Evolutionary conservation across 495 filamentous ascomycete genomes (phyloP), one percentile per base, ranked within the genome.

Genomic region (Annulohypoxylon moriforme): DNA sequence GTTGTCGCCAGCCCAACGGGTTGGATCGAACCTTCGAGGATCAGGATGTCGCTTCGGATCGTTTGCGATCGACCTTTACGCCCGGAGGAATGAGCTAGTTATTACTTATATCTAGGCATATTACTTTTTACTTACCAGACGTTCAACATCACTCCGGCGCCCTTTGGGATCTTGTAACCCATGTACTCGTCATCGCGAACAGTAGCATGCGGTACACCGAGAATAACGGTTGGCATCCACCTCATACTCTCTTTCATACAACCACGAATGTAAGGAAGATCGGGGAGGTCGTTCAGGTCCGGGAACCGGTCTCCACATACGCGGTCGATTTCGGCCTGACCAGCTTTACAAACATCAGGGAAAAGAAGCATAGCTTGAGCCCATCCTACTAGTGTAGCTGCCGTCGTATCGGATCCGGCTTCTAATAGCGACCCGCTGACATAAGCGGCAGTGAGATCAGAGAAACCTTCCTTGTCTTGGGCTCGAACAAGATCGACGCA

Each of bases 351-450:
- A 16, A 85, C 81, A 27, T 85, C 77, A 9, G 84, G 84, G 49
- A 81, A 89, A 64, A 80, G 79, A 40, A 78, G 74, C 83, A 92
- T 83, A 33, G 87, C 89, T 25, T 90, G 85, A 34, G 91, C 81
- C 49, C 88, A 89, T 16, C 83, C 86, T 72, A 85, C 84, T 29
- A 91, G 79, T 6, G 79, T 81, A 56, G 73, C 76, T 11, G 84
- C 78, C 18, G 80, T 81, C 69, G 88, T 90, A 69, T 91, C 89
- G 20, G 86, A 85, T 4, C 88, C 89, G 9, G 85, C 89, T 24
- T 85, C 81, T 34, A 89, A 85, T 0, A 91, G 69, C 0, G 82
- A 82, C n/a, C 80, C 83, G 4, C 87, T 83, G 16, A 84, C 79
- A 69, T 84, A 85, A 5, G 72, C 73, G 5, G 80, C 82, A 40